These are phyloP conservation scores for Gymnopus androsaceus DNA, from an alignment of 1,284 basidiomycete genomes.

Conservation along the genomic window DNA sequence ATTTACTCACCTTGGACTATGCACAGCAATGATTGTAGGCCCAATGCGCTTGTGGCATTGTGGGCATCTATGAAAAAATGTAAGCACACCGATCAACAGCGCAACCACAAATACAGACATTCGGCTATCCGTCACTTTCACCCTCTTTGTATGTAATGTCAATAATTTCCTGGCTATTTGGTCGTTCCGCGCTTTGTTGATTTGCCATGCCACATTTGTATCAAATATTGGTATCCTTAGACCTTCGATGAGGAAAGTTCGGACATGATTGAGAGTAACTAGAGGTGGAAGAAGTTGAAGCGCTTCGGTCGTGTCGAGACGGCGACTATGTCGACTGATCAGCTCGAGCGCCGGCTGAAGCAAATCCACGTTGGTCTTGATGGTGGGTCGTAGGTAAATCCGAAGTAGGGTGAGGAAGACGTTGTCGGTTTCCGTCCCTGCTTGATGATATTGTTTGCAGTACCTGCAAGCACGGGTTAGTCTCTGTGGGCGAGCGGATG, in stretches of 20 bases:
- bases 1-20: constrained; percentile 69
- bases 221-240: constrained; percentile 71
- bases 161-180: constrained; percentile 75
- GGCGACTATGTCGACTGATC: constrained; percentile 80
- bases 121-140: constrained; percentile 89
- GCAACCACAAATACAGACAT: constrained; percentile 54
- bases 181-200: constrained; percentile 72
- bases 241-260: constrained; percentile 78
- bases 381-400: constrained; percentile 81
- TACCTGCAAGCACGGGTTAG: constrained; percentile 55
- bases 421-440: constrained; percentile 54
- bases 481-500: constrained; percentile 5
- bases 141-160: constrained; percentile 75
- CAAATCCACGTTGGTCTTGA: constrained; percentile 50
- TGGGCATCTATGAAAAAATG: constrained; percentile 68
- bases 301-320: constrained; percentile 79
- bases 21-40: constrained; percentile 92
- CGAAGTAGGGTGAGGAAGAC: constrained; percentile 87
- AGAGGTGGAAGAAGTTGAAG: constrained; percentile 87
- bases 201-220: constrained; percentile 62
- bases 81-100: constrained; percentile 4
- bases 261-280: constrained; percentile 78
- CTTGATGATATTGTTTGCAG: constrained; percentile 78
- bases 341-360: constrained; percentile 82
- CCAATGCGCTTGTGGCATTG: constrained; percentile 95